phyloP scores from a whole-genome alignment of 305 asterid species.

The Rubia peregrina region DNA sequence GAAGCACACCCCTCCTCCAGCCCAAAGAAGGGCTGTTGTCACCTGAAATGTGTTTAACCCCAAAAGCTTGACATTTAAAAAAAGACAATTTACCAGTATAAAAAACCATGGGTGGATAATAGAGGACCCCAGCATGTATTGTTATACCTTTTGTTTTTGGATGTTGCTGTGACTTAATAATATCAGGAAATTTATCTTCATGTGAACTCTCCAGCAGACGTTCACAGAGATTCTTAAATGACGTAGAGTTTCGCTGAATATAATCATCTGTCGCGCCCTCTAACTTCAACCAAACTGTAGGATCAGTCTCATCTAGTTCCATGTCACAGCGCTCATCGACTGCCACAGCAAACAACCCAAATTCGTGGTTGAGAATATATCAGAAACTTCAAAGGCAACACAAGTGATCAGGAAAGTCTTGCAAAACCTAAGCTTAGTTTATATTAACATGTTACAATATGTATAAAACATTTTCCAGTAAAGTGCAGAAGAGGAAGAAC shows the following conservation, averaged over 20 bases:
- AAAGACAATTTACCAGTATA: conserved; percentile 14
- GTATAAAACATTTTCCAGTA: neutral
- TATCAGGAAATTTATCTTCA: conserved; percentile 64
- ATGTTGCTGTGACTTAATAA: conserved; percentile 48
- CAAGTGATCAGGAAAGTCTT: neutral
- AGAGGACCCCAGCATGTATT: conserved; percentile 20
- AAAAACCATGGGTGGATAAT: neutral
- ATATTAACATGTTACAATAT: neutral
- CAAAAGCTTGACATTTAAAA: conserved; percentile 15
- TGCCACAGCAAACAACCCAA: conserved; percentile 25
- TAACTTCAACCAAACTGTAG: conserved; percentile 76
- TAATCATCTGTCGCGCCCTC: conserved; percentile 89
- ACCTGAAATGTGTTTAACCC: conserved; percentile 31
- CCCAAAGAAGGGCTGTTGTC: conserved; percentile 74
- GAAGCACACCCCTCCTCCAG: conserved; percentile 89
- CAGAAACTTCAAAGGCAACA: neutral
- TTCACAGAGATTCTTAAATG: conserved; percentile 72
- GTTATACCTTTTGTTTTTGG: conserved; percentile 48
- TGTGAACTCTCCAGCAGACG: conserved; percentile 69
- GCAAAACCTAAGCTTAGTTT: neutral
- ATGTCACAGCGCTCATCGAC: conserved; percentile 98
- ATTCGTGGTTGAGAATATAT: conserved; percentile 1
- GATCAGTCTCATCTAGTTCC: conserved; percentile 99
- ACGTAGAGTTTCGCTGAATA: conserved; percentile 49
- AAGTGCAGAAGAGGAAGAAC: neutral